These are phyloP conservation scores for Saturnispora halmiae DNA, from an alignment of 805 yeast species.

Conservation along the genomic window DNA sequence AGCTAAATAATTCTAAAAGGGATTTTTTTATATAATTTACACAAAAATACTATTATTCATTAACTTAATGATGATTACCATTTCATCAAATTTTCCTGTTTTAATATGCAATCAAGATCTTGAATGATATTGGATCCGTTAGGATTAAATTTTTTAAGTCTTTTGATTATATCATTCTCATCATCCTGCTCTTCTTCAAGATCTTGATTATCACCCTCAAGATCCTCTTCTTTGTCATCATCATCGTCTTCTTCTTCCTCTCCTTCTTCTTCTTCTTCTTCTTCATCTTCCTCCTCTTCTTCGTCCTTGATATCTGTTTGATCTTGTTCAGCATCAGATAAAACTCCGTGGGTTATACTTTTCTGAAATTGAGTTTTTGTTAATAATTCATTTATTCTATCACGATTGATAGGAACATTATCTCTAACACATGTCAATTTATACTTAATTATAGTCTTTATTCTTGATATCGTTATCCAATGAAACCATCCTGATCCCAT, in stretches of 20 bases:
- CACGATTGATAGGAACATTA: conserved; percentile 37
- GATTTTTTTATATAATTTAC: no score
- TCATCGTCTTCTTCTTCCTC: conserved; percentile 10
- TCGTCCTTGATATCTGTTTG: conserved; percentile 23
- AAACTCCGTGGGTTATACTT: conserved; percentile 12
- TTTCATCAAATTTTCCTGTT: conserved; percentile 22
- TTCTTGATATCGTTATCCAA: conserved; percentile 48
- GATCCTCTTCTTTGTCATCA: conserved; percentile 12
- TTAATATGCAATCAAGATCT: conserved; percentile 21
- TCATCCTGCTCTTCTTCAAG: conserved; percentile 23
- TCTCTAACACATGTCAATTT: conserved; percentile 56
- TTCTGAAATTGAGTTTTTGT: conserved; percentile 26
- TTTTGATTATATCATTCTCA: conserved; percentile 28
- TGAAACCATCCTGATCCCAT: conserved; percentile 77
- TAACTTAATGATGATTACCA: conserved; percentile 2
- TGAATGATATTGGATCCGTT: conserved; percentile 24
- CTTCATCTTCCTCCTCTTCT: conserved; percentile 22
- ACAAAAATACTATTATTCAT: no score
- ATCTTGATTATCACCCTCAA: conserved; percentile 31
- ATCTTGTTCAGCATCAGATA: conserved; percentile 22
- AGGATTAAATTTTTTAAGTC: conserved; percentile 32
- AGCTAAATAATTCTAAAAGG: no score
- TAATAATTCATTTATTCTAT: conserved; percentile 36
- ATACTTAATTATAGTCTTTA: conserved; percentile 63
- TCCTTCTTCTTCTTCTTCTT: conserved; percentile 18